These are phyloP conservation scores for Salvia rosmarinus DNA, from an alignment of 257 asterid genomes.

Conservation along the genomic window DNA sequence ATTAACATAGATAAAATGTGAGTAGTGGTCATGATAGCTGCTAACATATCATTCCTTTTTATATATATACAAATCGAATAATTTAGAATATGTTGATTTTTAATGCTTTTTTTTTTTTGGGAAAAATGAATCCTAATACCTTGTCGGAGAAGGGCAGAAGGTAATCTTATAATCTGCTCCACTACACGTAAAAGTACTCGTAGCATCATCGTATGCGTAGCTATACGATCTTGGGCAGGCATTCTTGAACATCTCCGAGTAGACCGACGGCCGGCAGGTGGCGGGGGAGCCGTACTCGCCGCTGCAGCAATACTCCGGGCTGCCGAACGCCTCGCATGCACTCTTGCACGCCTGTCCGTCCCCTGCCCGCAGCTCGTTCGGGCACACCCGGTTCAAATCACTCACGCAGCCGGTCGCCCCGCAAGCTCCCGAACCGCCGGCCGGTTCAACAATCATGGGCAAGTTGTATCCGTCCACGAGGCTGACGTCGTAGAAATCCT, in stretches of 20 bases:
- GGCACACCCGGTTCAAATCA: conserved; percentile 77
- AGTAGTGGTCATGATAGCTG: too few species aligned
- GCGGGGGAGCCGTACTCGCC: conserved; percentile 73
- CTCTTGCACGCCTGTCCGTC: conserved; percentile 74
- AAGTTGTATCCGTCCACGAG: conserved; percentile 88
- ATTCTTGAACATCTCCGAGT: conserved; percentile 65
- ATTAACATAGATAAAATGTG: too few species aligned
- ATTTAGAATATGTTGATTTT: too few species aligned
- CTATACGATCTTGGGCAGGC: conserved; percentile 88
- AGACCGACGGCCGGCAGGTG: conserved; percentile 69
- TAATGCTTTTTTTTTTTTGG: too few species aligned
- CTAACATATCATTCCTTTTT: too few species aligned
- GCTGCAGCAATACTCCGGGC: conserved; percentile 75
- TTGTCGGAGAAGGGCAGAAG: conserved; percentile 79
- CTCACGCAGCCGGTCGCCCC: conserved; percentile 62
- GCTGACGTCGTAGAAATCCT: conserved; percentile 86
- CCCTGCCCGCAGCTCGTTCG: conserved; percentile 66
- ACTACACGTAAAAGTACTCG: conserved; percentile 82
- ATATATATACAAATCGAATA: too few species aligned
- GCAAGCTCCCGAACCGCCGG: conserved; percentile 74
- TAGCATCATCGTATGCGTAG: conserved; percentile 83
- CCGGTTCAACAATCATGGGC: conserved; percentile 64
- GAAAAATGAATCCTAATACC: conserved; percentile 42
- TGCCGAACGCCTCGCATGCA: conserved; percentile 78
- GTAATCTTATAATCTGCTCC: conserved; percentile 80